Evolutionary conservation across 2,329 filamentous ascomycete species (phyloP), one percentile per base, ranked within the genome.

Genomic region (Metarhizium brunneum): DNA sequence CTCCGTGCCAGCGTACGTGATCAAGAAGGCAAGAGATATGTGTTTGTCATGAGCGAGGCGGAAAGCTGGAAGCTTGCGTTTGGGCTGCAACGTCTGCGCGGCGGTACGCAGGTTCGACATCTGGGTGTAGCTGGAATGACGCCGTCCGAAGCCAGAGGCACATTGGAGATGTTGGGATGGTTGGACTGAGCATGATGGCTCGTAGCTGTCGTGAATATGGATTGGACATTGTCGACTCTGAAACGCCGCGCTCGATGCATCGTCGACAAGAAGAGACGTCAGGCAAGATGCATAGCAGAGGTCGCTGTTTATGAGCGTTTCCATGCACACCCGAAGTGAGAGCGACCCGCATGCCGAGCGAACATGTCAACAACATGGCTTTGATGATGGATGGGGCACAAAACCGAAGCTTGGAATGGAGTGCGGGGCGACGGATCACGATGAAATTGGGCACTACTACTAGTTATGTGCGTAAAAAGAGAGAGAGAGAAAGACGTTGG

Each of bases 31-130:
- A 85, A 85, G 70, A 76, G 83, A 40, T 86, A 82, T 64, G 68
- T 87, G 40, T 87, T 87, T 64, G 76, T 87, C 10, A 70, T 87
- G 38, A 74, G 76, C 45, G 83, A 87, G 64, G 77, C 82, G 58
- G 84, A 88, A 66, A 78, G 78, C 32, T 87, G 85, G 85, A 88
- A 88, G 76, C 73, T 88, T 29, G 76, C 82, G 1, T 72, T 80
- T 40, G 84, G 82, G 2, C 65, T 88, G 61, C 81, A 85, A 66
- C 76, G 80, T 48, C 68, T 88, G 62, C 73, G 83, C 53, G 77
- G 77, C 54, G 84, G 84, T 5, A 79, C 78, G 3, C 82, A 85
- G 66, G 80, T 79, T 36, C 74, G 82, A 54, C 77, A 81, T 56
- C 71, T 87, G 49, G 81, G 80, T 5, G 77, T 87, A 36, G 76